Percentiles rank a stretch among this genome's conserved stretches.
Conservation (phyloP, 2,329 filamentous ascomycete species). For the Rhinocladiella similis region DNA sequence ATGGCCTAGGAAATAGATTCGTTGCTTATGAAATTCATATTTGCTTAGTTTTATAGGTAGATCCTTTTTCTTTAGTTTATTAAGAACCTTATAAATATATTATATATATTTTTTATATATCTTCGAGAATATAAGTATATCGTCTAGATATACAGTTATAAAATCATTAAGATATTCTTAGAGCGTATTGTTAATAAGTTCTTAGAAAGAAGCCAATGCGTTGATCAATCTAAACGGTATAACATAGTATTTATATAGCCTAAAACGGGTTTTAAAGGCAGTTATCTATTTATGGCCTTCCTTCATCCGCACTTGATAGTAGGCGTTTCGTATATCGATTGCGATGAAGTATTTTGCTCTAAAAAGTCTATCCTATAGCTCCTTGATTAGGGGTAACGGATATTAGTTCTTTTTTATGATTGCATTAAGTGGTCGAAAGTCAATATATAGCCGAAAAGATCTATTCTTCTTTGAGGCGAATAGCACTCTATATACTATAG, state of each 20-base stretch:
- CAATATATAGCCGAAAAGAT: not conserved
- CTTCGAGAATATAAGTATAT: conserved; percentile 33
- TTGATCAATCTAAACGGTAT: not conserved
- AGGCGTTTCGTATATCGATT: conserved; percentile 1
- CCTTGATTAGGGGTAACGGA: not conserved
- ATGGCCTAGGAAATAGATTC: conserved; percentile 35
- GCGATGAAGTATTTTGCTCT: not conserved
- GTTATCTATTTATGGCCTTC: conserved; percentile 27
- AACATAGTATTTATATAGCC: conserved; percentile 4
- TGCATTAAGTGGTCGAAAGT: not conserved
- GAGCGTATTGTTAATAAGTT: conserved; percentile 12
- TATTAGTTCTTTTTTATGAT: not conserved
- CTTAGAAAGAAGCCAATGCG: conserved; percentile 1
- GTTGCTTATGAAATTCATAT: conserved; percentile 33
- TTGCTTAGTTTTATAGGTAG: conserved; percentile 29
- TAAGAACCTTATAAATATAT: conserved; percentile 9
- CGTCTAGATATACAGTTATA: conserved; percentile 24
- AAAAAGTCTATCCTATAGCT: not conserved
- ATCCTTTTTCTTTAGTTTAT: too few species aligned
- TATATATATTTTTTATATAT: conserved; percentile 28
- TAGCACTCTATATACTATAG: not conserved
- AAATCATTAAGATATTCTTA: conserved; percentile 13
- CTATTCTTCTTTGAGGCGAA: not conserved
- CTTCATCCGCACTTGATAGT: conserved; percentile 18
- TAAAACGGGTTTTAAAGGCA: conserved; percentile 18